phyloP scores from a whole-genome alignment of 179 eudicot genomes.

The Monotropa hypopitys region DNA sequence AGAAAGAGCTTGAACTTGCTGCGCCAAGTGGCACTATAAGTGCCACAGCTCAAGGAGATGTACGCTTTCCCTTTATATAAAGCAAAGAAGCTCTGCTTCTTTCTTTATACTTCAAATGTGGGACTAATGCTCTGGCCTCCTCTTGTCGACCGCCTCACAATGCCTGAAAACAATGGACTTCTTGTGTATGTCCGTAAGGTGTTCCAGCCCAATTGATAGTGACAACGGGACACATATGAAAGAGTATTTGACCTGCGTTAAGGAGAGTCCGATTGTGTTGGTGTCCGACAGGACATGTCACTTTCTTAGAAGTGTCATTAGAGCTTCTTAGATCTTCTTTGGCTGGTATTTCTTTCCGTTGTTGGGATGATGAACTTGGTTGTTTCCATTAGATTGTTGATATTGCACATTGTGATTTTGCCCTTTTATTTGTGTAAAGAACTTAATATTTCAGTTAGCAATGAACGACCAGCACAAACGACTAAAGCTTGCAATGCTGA shows the following conservation, averaged over 20 bases:
- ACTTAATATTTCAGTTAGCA: slow-evolving; percentile 13
- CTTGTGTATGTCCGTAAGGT: background rate
- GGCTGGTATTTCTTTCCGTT: background rate
- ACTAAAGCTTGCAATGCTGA: slow-evolving; percentile 17
- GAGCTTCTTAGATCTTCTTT: background rate
- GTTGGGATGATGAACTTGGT: background rate
- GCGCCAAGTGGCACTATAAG: too few relatives aligned
- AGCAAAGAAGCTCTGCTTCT: too few relatives aligned
- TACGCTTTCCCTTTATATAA: too few relatives aligned
- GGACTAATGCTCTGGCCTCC: background rate
- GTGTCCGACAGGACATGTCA: background rate
- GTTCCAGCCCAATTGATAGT: background rate
- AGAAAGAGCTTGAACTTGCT: too few relatives aligned
- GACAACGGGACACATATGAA: background rate
- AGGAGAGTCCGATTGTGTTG: background rate
- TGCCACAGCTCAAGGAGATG: too few relatives aligned
- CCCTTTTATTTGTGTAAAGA: background rate
- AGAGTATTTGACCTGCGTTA: background rate
- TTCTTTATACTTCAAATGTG: too few relatives aligned
- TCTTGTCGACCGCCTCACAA: background rate
- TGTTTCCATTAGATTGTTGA: background rate
- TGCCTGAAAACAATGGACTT: background rate
- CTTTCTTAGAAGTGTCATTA: background rate
- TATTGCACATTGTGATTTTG: background rate
- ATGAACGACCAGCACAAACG: slow-evolving; percentile 20